These are phyloP conservation scores for Lactifluus rugatus DNA, from an alignment of 768 basidiomycete species.

Conservation along the genomic window DNA sequence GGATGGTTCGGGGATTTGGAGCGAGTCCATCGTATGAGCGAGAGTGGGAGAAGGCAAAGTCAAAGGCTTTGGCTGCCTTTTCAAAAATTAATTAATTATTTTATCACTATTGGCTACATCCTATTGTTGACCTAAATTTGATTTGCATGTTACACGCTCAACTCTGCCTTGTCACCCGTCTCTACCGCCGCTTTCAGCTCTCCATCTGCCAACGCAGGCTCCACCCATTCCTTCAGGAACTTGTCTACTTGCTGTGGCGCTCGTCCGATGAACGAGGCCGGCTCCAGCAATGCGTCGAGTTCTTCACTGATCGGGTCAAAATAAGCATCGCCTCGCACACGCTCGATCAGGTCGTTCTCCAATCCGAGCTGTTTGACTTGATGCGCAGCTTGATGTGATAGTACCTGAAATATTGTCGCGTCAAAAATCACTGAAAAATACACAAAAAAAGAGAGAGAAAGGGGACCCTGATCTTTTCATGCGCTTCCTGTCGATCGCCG, in stretches of 20 bases:
- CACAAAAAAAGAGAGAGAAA: background rate
- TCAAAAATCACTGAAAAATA: too few relatives aligned
- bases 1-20: background rate
- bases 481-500: slow-evolving; percentile 93
- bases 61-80: too few relatives aligned
- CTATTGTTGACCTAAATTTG: too few relatives aligned
- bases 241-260: slow-evolving; percentile 92
- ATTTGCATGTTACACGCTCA: slow-evolving; percentile 50
- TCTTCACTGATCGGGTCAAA: slow-evolving; percentile 81
- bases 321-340: slow-evolving; percentile 72
- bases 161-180: slow-evolving; percentile 49
- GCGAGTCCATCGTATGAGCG: background rate
- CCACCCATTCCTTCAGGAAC: slow-evolving; percentile 82
- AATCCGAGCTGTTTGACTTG: slow-evolving; percentile 93
- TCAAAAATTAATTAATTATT: too few relatives aligned
- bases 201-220: slow-evolving; percentile 58
- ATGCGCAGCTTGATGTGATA: slow-evolving; percentile 89
- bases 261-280: slow-evolving; percentile 81
- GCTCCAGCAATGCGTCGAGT: slow-evolving; percentile 72
- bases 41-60: too few relatives aligned
- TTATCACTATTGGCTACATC: too few relatives aligned
- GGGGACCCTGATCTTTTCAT: slow-evolving; percentile 82
- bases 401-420: slow-evolving; percentile 39
- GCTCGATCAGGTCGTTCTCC: slow-evolving; percentile 91
- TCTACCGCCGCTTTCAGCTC: slow-evolving; percentile 47